Evolutionary conservation across 1,139 yeast genomes (phyloP).

Genomic region (Kluyveromyces sp.): DNA sequence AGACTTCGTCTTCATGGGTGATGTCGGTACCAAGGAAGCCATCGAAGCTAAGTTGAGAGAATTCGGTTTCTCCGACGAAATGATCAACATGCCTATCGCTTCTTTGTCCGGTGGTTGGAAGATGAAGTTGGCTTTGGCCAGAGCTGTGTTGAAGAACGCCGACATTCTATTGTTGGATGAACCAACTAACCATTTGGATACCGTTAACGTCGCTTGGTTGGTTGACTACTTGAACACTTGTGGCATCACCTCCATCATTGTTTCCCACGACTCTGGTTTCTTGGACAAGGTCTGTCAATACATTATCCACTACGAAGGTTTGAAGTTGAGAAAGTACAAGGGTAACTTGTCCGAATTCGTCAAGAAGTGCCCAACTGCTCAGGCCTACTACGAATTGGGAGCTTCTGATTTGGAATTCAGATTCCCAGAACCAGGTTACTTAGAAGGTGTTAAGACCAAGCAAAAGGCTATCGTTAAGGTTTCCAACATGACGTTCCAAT

Average conservation of each 20-base stretch:
- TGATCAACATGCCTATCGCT: constrained; percentile 88
- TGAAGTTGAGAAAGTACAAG: constrained; percentile 98
- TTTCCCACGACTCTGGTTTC: constrained; percentile 99
- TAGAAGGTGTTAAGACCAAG: constrained; percentile 99
- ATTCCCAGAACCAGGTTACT: constrained; percentile 99
- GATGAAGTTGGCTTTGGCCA: constrained; percentile 98
- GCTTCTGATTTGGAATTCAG: constrained; percentile 93
- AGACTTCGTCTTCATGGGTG: constrained; percentile 83
- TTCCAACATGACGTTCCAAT: constrained; percentile 94
- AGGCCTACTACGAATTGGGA: constrained; percentile 96
- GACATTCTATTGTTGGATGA: constrained; percentile 97
- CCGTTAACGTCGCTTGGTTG: constrained; percentile 98
- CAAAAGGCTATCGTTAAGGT: constrained; percentile 99
- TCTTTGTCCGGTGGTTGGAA: constrained; percentile 99
- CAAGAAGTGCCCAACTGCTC: constrained; percentile 97
- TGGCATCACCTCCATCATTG: constrained; percentile 96
- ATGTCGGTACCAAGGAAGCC: constrained; percentile 68
- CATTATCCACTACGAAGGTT: constrained; percentile 99
- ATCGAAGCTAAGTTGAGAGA: constrained; percentile 72
- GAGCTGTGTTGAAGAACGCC: constrained; percentile 98
- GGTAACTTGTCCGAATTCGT: constrained; percentile 99
- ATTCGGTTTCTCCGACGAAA: constrained; percentile 87
- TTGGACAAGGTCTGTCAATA: constrained; percentile 95
- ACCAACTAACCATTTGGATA: constrained; percentile 99
- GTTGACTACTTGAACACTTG: constrained; percentile 97